Evolutionary conservation across 2,329 filamentous ascomycete species (phyloP).

Genomic region (Neonectria ditissima): DNA sequence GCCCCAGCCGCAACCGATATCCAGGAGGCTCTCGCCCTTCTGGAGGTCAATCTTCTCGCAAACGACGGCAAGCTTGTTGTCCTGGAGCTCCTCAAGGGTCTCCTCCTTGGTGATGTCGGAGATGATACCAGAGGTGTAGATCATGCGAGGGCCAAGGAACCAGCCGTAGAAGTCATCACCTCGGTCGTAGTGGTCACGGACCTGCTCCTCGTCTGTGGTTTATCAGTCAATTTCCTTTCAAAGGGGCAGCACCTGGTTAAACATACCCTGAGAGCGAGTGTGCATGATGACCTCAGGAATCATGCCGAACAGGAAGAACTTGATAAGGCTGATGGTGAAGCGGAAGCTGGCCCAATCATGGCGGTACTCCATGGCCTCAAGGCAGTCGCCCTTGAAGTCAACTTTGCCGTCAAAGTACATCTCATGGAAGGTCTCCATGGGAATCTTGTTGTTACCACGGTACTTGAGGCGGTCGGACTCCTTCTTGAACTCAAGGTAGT

Average conservation of each 20-base stretch:
- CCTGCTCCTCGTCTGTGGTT: slow-evolving; percentile 83
- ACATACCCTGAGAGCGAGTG: slow-evolving; percentile 80
- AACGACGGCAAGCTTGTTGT: slow-evolving; percentile 95
- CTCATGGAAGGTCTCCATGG: slow-evolving; percentile 94
- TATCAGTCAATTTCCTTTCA: slow-evolving; percentile 24
- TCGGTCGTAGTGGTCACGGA: slow-evolving; percentile 96
- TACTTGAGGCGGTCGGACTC: slow-evolving; percentile 73
- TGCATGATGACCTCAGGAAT: slow-evolving; percentile 93
- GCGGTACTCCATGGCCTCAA: slow-evolving; percentile 91
- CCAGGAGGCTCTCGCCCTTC: slow-evolving; percentile 84
- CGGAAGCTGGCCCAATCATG: slow-evolving; percentile 98
- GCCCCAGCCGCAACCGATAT: slow-evolving; percentile 98
- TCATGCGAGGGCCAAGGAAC: slow-evolving; percentile 98
- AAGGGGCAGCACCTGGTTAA: not conserved
- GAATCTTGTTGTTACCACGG: slow-evolving; percentile 82
- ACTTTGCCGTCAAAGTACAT: slow-evolving; percentile 98
- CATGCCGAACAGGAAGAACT: slow-evolving; percentile 88
- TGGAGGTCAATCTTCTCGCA: slow-evolving; percentile 95
- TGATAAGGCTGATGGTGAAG: slow-evolving; percentile 87
- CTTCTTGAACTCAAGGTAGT: slow-evolving; percentile 88
- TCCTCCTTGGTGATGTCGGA: slow-evolving; percentile 89
- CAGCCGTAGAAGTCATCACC: slow-evolving; percentile 99
- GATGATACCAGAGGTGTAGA: slow-evolving; percentile 97
- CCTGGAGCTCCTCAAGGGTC: slow-evolving; percentile 92
- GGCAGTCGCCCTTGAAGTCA: slow-evolving; percentile 92